Conservation (phyloP, 2,329 filamentous ascomycete species). For the Stachybotrys chartarum region DNA sequence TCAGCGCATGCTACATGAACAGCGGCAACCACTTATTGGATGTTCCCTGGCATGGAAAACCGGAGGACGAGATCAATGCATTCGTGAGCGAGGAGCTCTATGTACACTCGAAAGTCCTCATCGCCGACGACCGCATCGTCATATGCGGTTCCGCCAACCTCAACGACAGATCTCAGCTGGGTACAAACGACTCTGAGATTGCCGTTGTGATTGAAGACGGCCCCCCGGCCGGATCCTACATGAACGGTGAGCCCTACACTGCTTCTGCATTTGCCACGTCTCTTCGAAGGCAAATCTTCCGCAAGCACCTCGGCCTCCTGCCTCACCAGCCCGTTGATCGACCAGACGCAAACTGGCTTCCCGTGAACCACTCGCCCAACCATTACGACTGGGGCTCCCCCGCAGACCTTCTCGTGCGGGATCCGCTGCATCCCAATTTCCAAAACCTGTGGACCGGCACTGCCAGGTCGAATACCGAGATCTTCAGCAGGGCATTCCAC, state of each 20-base stretch:
- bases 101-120: slow-evolving; percentile 84
- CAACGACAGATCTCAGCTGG: slow-evolving; percentile 84
- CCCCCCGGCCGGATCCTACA: slow-evolving; percentile 59
- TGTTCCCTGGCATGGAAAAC: slow-evolving; percentile 54
- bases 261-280: slow-evolving; percentile 76
- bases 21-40: slow-evolving; percentile 60
- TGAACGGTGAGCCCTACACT: slow-evolving; percentile 71
- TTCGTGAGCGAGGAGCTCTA: slow-evolving; percentile 97
- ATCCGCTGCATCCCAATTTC: slow-evolving; percentile 61
- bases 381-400: slow-evolving; percentile 57
- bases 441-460: slow-evolving; percentile 62
- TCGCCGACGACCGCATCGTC: slow-evolving; percentile 78
- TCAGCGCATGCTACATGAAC: slow-evolving; percentile 79
- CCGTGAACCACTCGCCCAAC: slow-evolving; percentile 57
- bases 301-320: slow-evolving; percentile 81
- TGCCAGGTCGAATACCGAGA: slow-evolving; percentile 63
- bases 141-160: slow-evolving; percentile 86
- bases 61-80: slow-evolving; percentile 72
- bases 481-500: slow-evolving; percentile 74
- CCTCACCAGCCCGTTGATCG: slow-evolving; percentile 64
- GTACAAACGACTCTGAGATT: slow-evolving; percentile 85
- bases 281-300: slow-evolving; percentile 75
- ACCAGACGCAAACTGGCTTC: slow-evolving; percentile 65
- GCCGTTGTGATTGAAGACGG: slow-evolving; percentile 85
- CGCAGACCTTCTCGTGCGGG: slow-evolving; percentile 59